Percentiles rank a stretch among this genome's conserved stretches.
Evolutionary conservation across 2,329 filamentous ascomycete genomes (phyloP).

Genomic region (Sordariomycetes sp.): DNA sequence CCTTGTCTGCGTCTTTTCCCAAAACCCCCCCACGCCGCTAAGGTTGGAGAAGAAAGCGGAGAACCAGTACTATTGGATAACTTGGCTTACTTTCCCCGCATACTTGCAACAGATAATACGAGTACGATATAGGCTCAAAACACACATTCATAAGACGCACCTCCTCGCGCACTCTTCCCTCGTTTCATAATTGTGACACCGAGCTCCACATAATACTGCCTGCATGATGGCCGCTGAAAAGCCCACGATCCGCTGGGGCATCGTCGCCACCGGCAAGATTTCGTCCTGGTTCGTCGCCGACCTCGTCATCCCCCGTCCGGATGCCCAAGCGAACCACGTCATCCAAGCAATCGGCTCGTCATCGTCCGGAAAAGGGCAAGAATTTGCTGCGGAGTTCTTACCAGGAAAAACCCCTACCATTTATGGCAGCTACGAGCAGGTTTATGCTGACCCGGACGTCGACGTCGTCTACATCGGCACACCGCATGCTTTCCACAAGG

Average conservation of each 20-base stretch:
- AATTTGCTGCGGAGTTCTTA: background rate
- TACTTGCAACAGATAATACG: too few species aligned
- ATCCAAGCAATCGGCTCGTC: constrained; percentile 28
- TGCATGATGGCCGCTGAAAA: background rate
- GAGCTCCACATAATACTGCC: background rate
- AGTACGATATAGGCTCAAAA: too few species aligned
- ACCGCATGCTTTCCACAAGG: constrained; percentile 19
- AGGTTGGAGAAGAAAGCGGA: too few species aligned
- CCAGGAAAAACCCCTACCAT: background rate
- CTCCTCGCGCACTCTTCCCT: too few species aligned
- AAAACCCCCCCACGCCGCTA: too few species aligned
- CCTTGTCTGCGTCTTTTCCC: too few species aligned
- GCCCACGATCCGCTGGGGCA: constrained; percentile 3
- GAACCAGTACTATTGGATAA: too few species aligned
- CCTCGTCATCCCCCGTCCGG: constrained; percentile 19
- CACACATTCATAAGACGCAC: too few species aligned
- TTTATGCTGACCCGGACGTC: constrained; percentile 17
- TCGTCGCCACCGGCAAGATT: constrained; percentile 4
- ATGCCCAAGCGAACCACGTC: constrained; percentile 21
- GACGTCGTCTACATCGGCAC: constrained; percentile 22
- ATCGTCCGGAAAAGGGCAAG: constrained; percentile 17
- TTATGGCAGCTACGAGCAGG: constrained; percentile 13
- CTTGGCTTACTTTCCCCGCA: too few species aligned
- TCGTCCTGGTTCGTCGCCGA: constrained; percentile 22
- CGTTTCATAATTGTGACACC: background rate